Base-by-base conservation (phyloP, 306 rosid species). In the Castanea sativa region DNA sequence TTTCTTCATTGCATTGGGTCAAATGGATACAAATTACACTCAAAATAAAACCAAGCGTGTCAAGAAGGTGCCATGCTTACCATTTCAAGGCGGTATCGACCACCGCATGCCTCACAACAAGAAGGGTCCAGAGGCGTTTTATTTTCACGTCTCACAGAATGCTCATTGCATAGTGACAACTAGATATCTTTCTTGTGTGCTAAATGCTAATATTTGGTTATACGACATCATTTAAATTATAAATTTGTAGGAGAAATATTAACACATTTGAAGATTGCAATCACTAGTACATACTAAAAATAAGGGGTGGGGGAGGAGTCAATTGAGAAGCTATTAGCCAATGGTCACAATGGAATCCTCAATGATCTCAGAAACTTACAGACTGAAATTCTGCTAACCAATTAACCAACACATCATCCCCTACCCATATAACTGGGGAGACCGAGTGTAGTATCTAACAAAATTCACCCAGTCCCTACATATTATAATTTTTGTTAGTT, bases 381-480 rank as follows among this genome's bases (percentile, higher is more conserved):
- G 68, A 72, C 13, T 35, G 27, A 68, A 19, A 76, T 21, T 18
- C 27, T 56, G 63, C 64, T 5, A 43, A 23, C 11, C 74, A 12
- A 21, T 30, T 13, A 79, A 41, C 41, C 60, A 69, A 13, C 30
- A 55, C 49, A 68, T 27, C 49, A 64, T 64, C 58, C 49, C 35
- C 58, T 52, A 35, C 51, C 60, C 80, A 68, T 45, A 71, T 70
- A 21, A 57, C 76, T 35, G 75, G 59, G 69, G 78, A 81, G 65
- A 85, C 90, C 29, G 93, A 86, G 93, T 86, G 97, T 51, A 86
- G 70, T 56, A 86, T 81, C 97, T 92, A 92, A 82, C 97, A 95
- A 95, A 95, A 95, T 88, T 87, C 99, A 94, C 97, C 70, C 94
- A 86, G 94, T 86, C 89, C 80, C 85, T 73, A 71, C 58, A 75